These are phyloP conservation scores for Phlebiopsis flavidoalba DNA, from an alignment of 768 basidiomycete species.

Conservation along the genomic window DNA sequence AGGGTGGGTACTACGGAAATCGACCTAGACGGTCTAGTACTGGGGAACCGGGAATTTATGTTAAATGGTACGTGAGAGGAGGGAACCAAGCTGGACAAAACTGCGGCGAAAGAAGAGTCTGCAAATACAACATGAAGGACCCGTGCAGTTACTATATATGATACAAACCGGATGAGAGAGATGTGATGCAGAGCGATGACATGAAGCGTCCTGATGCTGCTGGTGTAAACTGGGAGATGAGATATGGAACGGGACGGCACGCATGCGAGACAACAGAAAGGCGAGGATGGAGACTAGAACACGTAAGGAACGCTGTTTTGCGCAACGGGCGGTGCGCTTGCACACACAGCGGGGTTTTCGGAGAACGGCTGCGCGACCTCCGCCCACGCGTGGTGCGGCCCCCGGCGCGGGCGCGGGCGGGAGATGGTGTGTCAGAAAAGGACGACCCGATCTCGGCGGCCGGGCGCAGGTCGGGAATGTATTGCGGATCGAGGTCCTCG, in stretches of 20 bases:
- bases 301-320: not conserved
- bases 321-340: not conserved
- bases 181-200: not conserved
- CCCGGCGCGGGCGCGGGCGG: not conserved
- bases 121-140: not conserved
- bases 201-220: not conserved
- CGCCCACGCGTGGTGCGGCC: not conserved
- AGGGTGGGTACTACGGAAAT: not conserved
- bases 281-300: not conserved
- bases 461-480: not conserved
- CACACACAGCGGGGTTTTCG: not conserved
- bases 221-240: not conserved
- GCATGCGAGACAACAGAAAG: not conserved
- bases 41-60: not conserved
- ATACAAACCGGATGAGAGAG: not conserved
- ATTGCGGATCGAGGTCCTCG: slow-evolving; percentile 3
- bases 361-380: not conserved
- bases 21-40: not conserved
- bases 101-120: not conserved
- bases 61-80: not conserved
- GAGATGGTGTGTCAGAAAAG: not conserved
- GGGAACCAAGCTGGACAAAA: not conserved
- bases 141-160: not conserved
- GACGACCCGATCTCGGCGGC: not conserved
- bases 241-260: not conserved